Conservation (phyloP, 2,329 filamentous ascomycete genomes). For the Coniochaeta sp. region DNA sequence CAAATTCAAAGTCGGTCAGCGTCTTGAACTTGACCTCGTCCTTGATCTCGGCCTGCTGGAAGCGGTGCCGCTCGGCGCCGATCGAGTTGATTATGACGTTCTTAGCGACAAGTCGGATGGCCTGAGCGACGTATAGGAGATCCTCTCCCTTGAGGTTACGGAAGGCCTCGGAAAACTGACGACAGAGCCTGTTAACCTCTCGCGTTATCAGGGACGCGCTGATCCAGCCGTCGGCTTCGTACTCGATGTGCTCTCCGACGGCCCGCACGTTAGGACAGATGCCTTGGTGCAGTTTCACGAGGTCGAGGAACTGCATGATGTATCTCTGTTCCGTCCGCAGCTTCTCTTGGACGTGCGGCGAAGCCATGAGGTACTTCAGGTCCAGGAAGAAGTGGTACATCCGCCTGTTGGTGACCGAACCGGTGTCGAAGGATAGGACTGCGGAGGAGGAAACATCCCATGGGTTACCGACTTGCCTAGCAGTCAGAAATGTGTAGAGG, state of each 20-base stretch:
- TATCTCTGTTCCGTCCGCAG: slow-evolving; percentile 81
- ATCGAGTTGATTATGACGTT: slow-evolving; percentile 83
- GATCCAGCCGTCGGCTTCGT: slow-evolving; percentile 97
- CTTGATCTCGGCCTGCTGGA: slow-evolving; percentile 81
- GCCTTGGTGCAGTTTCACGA: slow-evolving; percentile 93
- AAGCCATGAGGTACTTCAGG: slow-evolving; percentile 82
- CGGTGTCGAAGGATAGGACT: slow-evolving; percentile 85
- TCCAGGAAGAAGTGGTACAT: slow-evolving; percentile 99
- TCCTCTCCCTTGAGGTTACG: slow-evolving; percentile 52
- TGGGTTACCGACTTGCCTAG: slow-evolving; percentile 89
- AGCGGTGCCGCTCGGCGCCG: slow-evolving; percentile 79
- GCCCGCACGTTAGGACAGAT: slow-evolving; percentile 93
- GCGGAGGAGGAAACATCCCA: slow-evolving; percentile 81
- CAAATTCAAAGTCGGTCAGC: slow-evolving; percentile 73
- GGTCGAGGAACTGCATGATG: slow-evolving; percentile 85
- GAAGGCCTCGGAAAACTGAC: slow-evolving; percentile 84
- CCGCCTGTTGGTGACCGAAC: slow-evolving; percentile 86
- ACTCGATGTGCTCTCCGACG: slow-evolving; percentile 92
- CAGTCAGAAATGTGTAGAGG: slow-evolving; percentile 93
- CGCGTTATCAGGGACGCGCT: slow-evolving; percentile 89
- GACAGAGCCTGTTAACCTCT: slow-evolving; percentile 88
- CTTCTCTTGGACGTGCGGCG: slow-evolving; percentile 78
- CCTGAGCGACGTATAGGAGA: slow-evolving; percentile 56
- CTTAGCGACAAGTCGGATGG: slow-evolving; percentile 69
- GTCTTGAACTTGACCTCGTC: slow-evolving; percentile 77